Base-by-base conservation (phyloP, 2,329 filamentous ascomycete species). In the Fusarium incarnatum region DNA sequence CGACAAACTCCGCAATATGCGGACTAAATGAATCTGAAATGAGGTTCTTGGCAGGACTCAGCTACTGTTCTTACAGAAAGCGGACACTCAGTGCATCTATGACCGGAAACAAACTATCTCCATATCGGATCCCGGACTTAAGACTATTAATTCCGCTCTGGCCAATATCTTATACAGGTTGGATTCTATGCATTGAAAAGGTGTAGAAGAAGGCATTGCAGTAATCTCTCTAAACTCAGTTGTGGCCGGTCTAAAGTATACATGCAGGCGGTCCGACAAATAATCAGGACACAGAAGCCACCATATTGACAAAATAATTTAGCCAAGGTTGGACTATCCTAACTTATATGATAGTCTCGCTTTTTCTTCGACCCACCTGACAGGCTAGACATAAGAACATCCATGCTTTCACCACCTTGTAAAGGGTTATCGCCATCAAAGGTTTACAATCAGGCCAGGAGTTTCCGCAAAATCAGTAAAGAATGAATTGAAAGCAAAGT, bases 81-180 rank as follows among this genome's bases (percentile, higher is more conserved):
- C 4, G 18, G 13, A 7, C 15, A 37, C 15, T 10, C 23, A 27
- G 37, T 27, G 3, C 18, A 18, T 30, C 22, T 41, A 5, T 16
- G 8, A n/a, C 23, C 46, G 46, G 32, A 20, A 20, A 61, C 23
- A 32, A 30, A 23, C 8, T 63, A 63, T 63, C 48, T 63, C 60
- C 60, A 56, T 16, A 16, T 15, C 41, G 18, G 23, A 34, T 18
- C 8, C 23, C 60, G 60, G 60, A 64, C 30, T 64, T 64, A 64
- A 53, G n/a, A 44, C 32, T 22, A 30, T 22, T 56, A 62, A 56
- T 20, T 64, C 60, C 34, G 48, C n/a, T 22, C 10, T 9, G 16
- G 18, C 12, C 20, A 27, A 42, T 20, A 8, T 22, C 7, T 28
- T 18, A 16, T 22, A 41, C 20, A 42, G 10, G 3, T 37, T 37